Base-by-base conservation (phyloP, 139 green algal species). In the Astrephomene gubernaculifera region DNA sequence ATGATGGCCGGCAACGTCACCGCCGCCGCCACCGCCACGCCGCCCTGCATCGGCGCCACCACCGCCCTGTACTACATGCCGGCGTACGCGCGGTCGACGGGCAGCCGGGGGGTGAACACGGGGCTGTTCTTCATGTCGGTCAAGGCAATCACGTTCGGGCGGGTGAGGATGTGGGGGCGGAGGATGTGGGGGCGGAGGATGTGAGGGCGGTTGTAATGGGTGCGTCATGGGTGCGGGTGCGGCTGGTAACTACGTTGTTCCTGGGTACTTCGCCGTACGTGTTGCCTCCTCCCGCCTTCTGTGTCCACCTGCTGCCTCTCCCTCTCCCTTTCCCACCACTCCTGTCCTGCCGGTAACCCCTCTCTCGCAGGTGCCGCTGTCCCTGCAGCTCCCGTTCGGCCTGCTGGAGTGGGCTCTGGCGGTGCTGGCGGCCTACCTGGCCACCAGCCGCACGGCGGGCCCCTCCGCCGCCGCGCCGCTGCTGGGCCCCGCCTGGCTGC, bases 61-160 rank as follows among this genome's bases (percentile, higher is more conserved):
- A 82, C 74, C 22, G 54, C 54, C 14, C 54, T 82, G 3, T 82
- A 82, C 74, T 82, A 82, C 74, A 24, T 82, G 38, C 74, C 74
- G 19, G 27, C 54, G 17, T 82, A 71, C 74, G 25, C 25, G 33
- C 17, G 49, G 4, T 33, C n/a, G n/a, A n/a, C 54, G 33, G 41
- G 29, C 54, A 38, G 74, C 35, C 4, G 10, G 12, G 27, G 6
- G 33, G 21, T 44, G 45, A 49, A 65, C 71, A 35, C 10, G 38
- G 45, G 45, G 12, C 24, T 67, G 31, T 65, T 80, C 19, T 65
- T 80, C 31, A 65, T 67, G 71, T 45, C 45, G 5, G 71, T 65
- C 19, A 65, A 49, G 71, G 71, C 31, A 9, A 14, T 64, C 44
- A 79, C 44, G 5, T 64, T 53, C 21, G 68, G 68, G n/a, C 38